Base-by-base conservation (phyloP, 2,329 filamentous ascomycete species). In the Pseudocercospora macadamiae region DNA sequence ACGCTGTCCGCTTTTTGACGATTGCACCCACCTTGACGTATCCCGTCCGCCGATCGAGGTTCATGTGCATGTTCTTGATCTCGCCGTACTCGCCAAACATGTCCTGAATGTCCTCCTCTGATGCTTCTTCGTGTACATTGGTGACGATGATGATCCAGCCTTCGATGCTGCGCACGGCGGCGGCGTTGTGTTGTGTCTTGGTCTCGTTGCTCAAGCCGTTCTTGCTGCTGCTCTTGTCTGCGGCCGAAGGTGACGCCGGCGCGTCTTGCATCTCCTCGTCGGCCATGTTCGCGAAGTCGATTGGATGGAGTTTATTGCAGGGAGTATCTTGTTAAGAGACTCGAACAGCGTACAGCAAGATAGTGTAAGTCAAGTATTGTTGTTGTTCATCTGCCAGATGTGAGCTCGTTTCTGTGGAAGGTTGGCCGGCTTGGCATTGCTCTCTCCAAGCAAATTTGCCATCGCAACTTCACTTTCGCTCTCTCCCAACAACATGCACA, bases 111-210 rank as follows among this genome's bases (percentile, higher is more conserved):
- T 90, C 87, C 78, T 95, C 90, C 77, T 95, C 90, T 67, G 88
- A 89, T 51, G 90, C 89, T 75, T 95, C 90, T 73, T 95, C 90
- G 78, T 95, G 90, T 30, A 95, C 88, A 71, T 95, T 95, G 53
- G 90, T 93, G 65, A 90, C 90, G 63, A 91, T 86, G 70, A 95
- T 82, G 75, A 95, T 95, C 91, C 91, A 95, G 67, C 91, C 90
- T 77, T 95, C 90, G 71, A 95, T 93, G 55, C 89, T 92, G 69
- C 90, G 89, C 60, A 95, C 90, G 21, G 90, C 90, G 1, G 87
- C 91, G 55, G 90, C 90, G 72, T 89, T 88, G 34, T 83, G 81
- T 68, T 85, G 83, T 5, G 90, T 93, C 70, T 86, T 86, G 82
- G 91, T 89, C 70, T 89, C 86, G 77, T 73, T 60, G 55, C 73